phyloP scores from a whole-genome alignment of 768 basidiomycete species.

The Phylloporus scabripes region DNA sequence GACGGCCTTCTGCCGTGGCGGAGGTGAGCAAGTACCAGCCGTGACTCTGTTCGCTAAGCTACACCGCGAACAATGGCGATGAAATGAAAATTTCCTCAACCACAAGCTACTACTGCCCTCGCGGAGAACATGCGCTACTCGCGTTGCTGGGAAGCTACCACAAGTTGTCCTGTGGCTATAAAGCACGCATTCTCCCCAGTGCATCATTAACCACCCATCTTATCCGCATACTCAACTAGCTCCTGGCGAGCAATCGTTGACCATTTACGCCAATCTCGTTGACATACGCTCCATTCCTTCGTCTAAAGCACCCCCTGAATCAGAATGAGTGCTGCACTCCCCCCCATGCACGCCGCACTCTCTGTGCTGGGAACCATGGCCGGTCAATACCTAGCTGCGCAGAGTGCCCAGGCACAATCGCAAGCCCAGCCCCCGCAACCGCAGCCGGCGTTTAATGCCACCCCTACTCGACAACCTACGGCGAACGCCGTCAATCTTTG shows the following conservation, averaged over 20 bases:
- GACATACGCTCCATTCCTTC: constrained; percentile 5
- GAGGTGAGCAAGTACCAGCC: constrained; percentile 10
- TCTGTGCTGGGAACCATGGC: constrained; percentile 34
- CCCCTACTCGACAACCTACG: constrained; percentile 16
- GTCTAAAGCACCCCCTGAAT: constrained; percentile 9
- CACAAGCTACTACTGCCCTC: constrained; percentile 19
- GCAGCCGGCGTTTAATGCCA: constrained; percentile 16
- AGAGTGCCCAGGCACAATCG: constrained; percentile 26
- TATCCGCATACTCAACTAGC: constrained; percentile 26
- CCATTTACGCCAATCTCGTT: constrained; percentile 3
- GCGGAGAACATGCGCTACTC: constrained; percentile 29
- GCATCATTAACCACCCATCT: constrained; percentile 36
- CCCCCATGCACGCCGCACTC: constrained; percentile 33
- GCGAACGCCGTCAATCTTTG: constrained; percentile 37
- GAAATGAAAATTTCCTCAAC: constrained; percentile 6
- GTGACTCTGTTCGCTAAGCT: constrained; percentile 3
- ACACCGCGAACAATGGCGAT: constrained; percentile 10
- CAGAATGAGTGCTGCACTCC: constrained; percentile 28
- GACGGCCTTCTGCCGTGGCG: constrained; percentile 11
- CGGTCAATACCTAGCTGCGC: constrained; percentile 32
- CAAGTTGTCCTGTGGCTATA: constrained; percentile 20
- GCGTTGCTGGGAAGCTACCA: constrained; percentile 19
- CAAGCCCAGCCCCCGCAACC: constrained; percentile 21
- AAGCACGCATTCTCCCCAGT: constrained; percentile 12
- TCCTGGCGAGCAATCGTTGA: constrained; percentile 28